Evolutionary conservation across 2,329 filamentous ascomycete genomes (phyloP), one percentile per base, ranked within the genome.

Genomic region (Periconia sp.): DNA sequence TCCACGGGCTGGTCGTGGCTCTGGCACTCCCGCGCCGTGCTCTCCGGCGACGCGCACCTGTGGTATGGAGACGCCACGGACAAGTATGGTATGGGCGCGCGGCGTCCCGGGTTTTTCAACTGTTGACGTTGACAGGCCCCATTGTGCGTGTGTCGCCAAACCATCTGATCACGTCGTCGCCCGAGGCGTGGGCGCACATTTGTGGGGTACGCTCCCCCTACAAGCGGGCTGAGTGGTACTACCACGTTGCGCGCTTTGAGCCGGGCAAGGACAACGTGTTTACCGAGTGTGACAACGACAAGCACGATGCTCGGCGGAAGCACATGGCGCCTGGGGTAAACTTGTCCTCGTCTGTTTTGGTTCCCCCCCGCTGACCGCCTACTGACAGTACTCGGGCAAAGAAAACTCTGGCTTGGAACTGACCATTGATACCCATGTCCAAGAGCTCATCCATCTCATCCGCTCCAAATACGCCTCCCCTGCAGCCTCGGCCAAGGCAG

Each of bases 191-290:
- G 70, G 44, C 77, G 66, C 64, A 77, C 76, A 60, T 79, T 73
- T 65, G 75, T 67, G 46, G 61, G 1, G 72, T 74, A 9, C 63
- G 74, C 3, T 73, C 74, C 2, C 71, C 69, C 2, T 81, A 80
- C 45, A 75, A 66, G 45, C 70, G 76, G 33, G 60, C 66, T 14
- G 57, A 62, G 6, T 73, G 70, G 70, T 74, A 69, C 47, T 70
- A 76, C 52, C 63, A 70, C 42, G 77, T 75, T 5, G 74, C 80
- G 52, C 76, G 78, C 14, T 74, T 87, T 55, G 79, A 85, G 53
- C 79, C 81, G 0, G 75, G 79, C n/a, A 70, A 74, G 5, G 79
- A 85, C 60, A 83, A 81, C 50, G 72, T 85, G 33, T 83, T 85
- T 54, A 79, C 75, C 1, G 74, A 81, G 58, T 76, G 76, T 5